Evolutionary conservation across 352 stramenopile genomes (phyloP).

Genomic region (Globisporangium cederbergense): DNA sequence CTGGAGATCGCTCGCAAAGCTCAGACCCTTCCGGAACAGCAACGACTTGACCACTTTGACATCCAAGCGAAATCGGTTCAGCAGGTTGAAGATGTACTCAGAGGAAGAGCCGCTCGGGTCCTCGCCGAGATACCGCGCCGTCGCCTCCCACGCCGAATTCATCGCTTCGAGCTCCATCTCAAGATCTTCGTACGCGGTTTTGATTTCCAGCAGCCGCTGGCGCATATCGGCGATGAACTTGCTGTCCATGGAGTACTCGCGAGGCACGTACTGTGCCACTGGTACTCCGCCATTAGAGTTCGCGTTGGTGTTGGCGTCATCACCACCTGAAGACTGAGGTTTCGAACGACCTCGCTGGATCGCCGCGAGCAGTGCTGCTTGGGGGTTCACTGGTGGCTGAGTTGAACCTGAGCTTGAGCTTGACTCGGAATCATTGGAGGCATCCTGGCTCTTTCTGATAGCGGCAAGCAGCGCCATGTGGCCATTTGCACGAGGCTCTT

Average conservation of each 20-base stretch:
- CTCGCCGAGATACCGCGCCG: conserved; percentile 68
- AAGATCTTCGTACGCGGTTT: conserved; percentile 49
- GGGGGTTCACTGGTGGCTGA: conserved; percentile 4
- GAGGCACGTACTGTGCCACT: conserved; percentile 28
- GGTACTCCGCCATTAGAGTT: not conserved
- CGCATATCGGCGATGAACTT: conserved; percentile 65
- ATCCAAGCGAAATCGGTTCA: conserved; percentile 75
- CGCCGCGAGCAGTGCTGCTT: conserved; percentile 30
- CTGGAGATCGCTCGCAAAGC: conserved; percentile 32
- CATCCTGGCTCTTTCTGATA: conserved; percentile 1
- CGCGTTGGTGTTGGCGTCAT: not conserved
- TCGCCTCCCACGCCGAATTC: conserved; percentile 57
- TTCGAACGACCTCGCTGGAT: conserved; percentile 20
- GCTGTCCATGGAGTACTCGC: conserved; percentile 43
- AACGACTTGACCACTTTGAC: conserved; percentile 69
- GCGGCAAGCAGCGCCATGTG: conserved; percentile 2
- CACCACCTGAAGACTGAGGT: conserved; percentile 2
- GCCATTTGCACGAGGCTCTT: too few species aligned
- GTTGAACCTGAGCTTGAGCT: not conserved
- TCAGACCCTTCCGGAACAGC: conserved; percentile 54
- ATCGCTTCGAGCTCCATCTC: conserved; percentile 65
- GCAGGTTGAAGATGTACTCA: conserved; percentile 62
- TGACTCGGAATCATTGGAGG: not conserved
- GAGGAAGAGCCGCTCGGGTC: conserved; percentile 49
- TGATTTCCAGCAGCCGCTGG: conserved; percentile 43